Evolutionary conservation across 2,329 filamentous ascomycete species (phyloP).

Genomic region (Gaeumannomyces tritici): DNA sequence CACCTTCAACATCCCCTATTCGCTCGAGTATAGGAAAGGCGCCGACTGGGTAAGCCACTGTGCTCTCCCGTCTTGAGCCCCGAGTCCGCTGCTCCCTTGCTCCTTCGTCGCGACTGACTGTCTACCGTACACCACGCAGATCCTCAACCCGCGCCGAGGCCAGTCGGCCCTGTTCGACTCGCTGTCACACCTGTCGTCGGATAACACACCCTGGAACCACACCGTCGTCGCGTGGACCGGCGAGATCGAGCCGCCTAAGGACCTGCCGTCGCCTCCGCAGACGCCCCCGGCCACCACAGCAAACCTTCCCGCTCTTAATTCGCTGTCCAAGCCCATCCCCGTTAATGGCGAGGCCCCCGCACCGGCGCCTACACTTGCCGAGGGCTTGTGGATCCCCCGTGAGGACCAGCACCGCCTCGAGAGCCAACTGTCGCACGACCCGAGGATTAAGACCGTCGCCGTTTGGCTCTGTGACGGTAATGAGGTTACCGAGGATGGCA

Average conservation of each 20-base stretch:
- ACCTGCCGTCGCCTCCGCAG: slow-evolving; percentile 33
- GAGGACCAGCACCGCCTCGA: slow-evolving; percentile 67
- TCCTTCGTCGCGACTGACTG: not conserved
- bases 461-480: slow-evolving; percentile 81
- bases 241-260: slow-evolving; percentile 54
- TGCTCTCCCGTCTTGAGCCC: not conserved
- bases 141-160: slow-evolving; percentile 67
- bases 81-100: slow-evolving; percentile 1
- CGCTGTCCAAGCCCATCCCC: slow-evolving; percentile 71
- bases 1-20: slow-evolving; percentile 54
- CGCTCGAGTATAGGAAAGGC: slow-evolving; percentile 46
- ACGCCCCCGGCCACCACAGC: slow-evolving; percentile 39
- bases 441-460: slow-evolving; percentile 70
- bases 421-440: slow-evolving; percentile 59
- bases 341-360: slow-evolving; percentile 55
- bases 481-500: slow-evolving; percentile 56
- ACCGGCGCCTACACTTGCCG: slow-evolving; percentile 44
- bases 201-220: slow-evolving; percentile 79
- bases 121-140: slow-evolving; percentile 33
- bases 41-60: slow-evolving; percentile 47
- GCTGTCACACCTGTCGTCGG: slow-evolving; percentile 79
- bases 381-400: slow-evolving; percentile 61
- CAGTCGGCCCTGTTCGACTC: slow-evolving; percentile 91
- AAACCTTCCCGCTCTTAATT: slow-evolving; percentile 52
- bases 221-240: slow-evolving; percentile 92